Base-by-base conservation (phyloP, 257 asterid genomes). In the Leptodermis oblonga region DNA sequence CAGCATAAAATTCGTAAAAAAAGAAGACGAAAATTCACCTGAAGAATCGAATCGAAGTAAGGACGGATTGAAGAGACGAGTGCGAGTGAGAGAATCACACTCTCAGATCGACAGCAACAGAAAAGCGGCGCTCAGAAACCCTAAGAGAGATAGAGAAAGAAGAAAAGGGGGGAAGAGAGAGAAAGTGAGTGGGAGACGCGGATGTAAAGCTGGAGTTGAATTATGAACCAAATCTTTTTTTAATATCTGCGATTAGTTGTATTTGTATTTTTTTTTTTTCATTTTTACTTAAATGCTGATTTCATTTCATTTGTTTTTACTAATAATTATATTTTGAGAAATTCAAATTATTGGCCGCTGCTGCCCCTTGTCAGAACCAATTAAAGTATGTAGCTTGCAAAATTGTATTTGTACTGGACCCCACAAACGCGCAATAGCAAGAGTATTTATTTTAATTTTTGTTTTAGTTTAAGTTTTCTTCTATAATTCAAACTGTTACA, bases 51-150 rank as follows among this genome's bases (percentile, higher is more conserved):
- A 17, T 31, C 54, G 56, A 30, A 31, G 39, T 28, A 34, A 62
- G 0, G 49, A 53, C 3, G 9, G 12, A 51, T 15, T 46, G 75
- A 61, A 53, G 18, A 49, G 46, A 26, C 53, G 58, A 30, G 65
- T 23, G 71, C 70, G 66, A 71, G 77, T 1, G 65, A 66, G 67
- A 67, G 34, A 59, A 68, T 56, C 62, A 54, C 62, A 56, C 77
- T 70, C 72, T 43, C 65, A 45, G 81, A 78, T 78, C 77, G 78
- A 74, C 49, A 26, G 52, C n/a, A 65, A 63, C 67, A 72, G 61
- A 23, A 69, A 74, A 70, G 79, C 81, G 83, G 83, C 83, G 83
- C 65, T 45, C 42, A 22, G 73, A 76, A 82, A 76, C 83, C 83
- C 83, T 76, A 73, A 62, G 77, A 75, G 75, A 41, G 80, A 71